Evolutionary conservation across 208 protist species (phyloP), one percentile per base, ranked within the genome.

Genomic region (Leishmania gerbilli): DNA sequence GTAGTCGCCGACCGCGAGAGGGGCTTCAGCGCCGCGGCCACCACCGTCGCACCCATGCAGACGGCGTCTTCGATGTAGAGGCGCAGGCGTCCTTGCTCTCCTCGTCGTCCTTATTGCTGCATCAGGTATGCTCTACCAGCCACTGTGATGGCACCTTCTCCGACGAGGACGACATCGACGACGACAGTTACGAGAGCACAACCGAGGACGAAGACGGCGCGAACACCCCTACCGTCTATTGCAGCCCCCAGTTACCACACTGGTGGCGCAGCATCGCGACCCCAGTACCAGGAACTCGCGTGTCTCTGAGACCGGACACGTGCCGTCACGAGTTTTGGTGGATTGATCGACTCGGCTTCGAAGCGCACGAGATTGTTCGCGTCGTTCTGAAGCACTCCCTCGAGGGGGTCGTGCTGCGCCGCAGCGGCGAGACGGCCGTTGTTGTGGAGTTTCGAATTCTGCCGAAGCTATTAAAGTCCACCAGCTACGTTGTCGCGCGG

Each of bases 281-380:
- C 9, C 80, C 84, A 47, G 55, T 53, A 21, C 42, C 72, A 13
- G 84, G 84, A 37, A 78, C 74, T 15, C 68, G 40, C n/a, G 84
- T 88, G 27, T 56, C 42, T 15, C 80, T 88, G 2, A 49, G 77
- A 0, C 76, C 80, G 31, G 65, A 76, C 77, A 79, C 79, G 24
- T 40, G 71, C 13, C 76, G 68, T 7, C 60, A 79, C n/a, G 84
- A 78, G 71, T 88, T 82, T 31, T 88, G 76, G 78, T 88, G 84
- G 84, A 80, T 88, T 24, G 84, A 88, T 45, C 84, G 79, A 11
- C 80, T 88, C 37, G 84, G 84, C 77, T 67, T 67, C 67, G 84
- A 88, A 75, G 84, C 84, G 0, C 76, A 85, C 49, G 79, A 80
- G 40, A 51, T 85, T 2, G 77, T 88, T 34, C 71, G 71, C n/a